Base-by-base conservation (phyloP, 257 asterid genomes). In the Parsonsia alboflavescens region DNA sequence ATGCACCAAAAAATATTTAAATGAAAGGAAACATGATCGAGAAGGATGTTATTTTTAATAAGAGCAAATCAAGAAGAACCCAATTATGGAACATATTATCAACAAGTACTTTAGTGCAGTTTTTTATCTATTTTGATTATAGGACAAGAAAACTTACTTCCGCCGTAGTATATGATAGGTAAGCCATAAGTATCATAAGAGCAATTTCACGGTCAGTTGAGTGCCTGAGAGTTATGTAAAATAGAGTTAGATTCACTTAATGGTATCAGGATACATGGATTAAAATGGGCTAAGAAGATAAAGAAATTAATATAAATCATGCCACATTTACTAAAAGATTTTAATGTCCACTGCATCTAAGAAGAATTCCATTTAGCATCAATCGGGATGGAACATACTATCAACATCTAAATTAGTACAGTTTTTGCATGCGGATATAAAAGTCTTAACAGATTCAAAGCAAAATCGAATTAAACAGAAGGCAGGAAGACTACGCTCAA, bases 181-280 rank as follows among this genome's bases (percentile, higher is more conserved):
- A 92, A 61, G 97, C 91, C 97, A 92, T 86, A 83, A 92, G 93
- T 80, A 90, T 86, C 96, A 90, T 79, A 50, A 90, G 82, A 77
- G 92, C 91, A 58, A 92, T 83, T 89, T 87, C 96, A 58, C 90
- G 92, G 78, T 84, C 86, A 56, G 96, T 85, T 50, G 96, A 88
- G 79, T 92, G 89, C 88, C 96, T 92, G 88, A 72, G 80, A 83
- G 78, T 75, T 16, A 52, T 39, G 74, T 68, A 54, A 54, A 63
- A 44, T 7, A 78, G 53, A 44, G 28, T 73, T 57, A 30, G 30
- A 50, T 49, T 30, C 15, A 49, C 24, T 70, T 48, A 33, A 22
- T 30, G 30, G 42, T 4, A 74, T 30, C n/a, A 58, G 50, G 44
- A 70, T 6, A 1, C 21, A 68, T 19, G 28, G 57, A 50, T 10